Evolutionary conservation across 2,329 filamentous ascomycete genomes (phyloP).

Genomic region (Colletotrichum sp.): DNA sequence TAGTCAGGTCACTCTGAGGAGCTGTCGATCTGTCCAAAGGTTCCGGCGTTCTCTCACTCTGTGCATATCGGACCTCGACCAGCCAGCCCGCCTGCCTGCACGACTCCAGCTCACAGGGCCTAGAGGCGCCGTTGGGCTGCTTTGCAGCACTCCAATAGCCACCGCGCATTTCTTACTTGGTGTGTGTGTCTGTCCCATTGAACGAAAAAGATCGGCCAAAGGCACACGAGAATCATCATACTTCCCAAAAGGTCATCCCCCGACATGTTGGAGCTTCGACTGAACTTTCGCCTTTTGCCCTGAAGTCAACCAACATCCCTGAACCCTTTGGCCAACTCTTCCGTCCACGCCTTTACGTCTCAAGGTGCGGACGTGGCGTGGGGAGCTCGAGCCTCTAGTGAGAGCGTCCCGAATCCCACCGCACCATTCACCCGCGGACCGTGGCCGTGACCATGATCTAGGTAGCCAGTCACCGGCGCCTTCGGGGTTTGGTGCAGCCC

Average conservation of each 20-base stretch:
- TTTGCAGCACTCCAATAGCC: not conserved
- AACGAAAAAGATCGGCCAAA: not conserved
- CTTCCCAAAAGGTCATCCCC: conserved; percentile 3
- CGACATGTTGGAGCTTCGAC: conserved; percentile 18
- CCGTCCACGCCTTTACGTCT: not conserved
- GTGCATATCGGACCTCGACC: not conserved
- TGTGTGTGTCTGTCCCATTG: not conserved
- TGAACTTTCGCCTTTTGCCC: conserved; percentile 11
- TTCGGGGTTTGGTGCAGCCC: not conserved
- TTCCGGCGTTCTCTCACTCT: not conserved
- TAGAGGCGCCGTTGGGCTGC: not conserved
- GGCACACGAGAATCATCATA: not conserved
- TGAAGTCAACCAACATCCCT: conserved; percentile 8
- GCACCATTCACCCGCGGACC: not conserved
- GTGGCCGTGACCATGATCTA: not conserved
- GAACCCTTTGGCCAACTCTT: conserved; percentile 4
- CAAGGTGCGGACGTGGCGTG: not conserved
- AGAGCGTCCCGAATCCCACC: conserved; percentile 13
- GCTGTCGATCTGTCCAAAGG: not conserved
- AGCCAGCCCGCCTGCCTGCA: not conserved
- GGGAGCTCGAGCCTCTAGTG: conserved; percentile 4
- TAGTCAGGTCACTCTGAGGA: not conserved
- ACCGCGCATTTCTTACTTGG: not conserved
- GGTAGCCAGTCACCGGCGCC: not conserved
- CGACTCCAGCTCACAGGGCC: not conserved